A percentile compares a stretch with the other conserved stretches of the same genome.
These are phyloP conservation scores for Barnettozyma californica DNA, from an alignment of 805 yeast genomes.

Conservation along the genomic window DNA sequence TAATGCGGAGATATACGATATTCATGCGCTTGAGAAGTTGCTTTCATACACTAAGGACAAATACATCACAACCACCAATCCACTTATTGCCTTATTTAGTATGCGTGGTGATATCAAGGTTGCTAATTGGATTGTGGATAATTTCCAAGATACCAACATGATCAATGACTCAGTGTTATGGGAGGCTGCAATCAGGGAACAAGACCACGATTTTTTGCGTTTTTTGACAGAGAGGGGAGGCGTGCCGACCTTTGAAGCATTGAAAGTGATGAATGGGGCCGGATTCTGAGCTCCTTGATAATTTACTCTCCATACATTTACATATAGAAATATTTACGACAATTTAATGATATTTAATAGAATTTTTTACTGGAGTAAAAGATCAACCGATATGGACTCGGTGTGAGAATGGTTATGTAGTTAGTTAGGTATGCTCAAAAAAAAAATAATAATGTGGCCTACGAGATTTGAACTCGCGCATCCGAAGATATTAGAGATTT, in stretches of 20 bases:
- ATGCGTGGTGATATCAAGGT: conserved; percentile 1
- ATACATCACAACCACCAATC: conserved; percentile 5
- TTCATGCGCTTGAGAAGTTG: not conserved
- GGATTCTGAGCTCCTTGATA: no score
- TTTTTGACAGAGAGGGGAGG: conserved; percentile 20
- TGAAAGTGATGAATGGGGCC: conserved; percentile 4
- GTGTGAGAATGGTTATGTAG: no score
- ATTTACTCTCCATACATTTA: no score
- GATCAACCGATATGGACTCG: no score
- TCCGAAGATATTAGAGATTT: conserved; percentile 16
- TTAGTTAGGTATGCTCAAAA: no score
- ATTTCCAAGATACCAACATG: conserved; percentile 5
- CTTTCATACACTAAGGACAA: conserved; percentile 9
- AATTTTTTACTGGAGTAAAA: no score
- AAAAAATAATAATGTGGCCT: conserved; percentile 29
- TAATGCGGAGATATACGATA: not conserved
- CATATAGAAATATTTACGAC: no score
- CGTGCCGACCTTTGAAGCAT: conserved; percentile 17
- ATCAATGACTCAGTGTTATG: conserved; percentile 19
- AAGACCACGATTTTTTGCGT: conserved; percentile 8
- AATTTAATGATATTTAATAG: no score
- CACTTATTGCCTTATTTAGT: conserved; percentile 18
- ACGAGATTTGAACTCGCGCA: conserved; percentile 42
- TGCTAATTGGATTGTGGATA: conserved; percentile 17
- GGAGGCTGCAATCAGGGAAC: conserved; percentile 10